Evolutionary conservation across 148 eudicot species (phyloP).

Genomic region (Amaranthus hypochondriacus): DNA sequence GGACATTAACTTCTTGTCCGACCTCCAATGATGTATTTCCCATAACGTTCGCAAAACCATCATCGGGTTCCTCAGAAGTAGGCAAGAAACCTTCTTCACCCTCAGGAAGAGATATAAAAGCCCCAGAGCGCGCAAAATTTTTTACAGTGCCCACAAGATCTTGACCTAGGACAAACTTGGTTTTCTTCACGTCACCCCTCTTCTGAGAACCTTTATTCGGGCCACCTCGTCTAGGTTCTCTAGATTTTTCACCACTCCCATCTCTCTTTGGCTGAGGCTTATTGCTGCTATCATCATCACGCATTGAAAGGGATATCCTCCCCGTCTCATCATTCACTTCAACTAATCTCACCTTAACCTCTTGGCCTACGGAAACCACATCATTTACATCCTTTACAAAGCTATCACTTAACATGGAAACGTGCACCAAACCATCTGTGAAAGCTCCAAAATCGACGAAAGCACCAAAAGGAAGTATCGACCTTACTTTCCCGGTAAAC

Average conservation of each 20-base stretch:
- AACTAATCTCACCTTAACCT: conserved; percentile 79
- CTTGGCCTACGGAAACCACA: conserved; percentile 80
- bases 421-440: conserved; percentile 91
- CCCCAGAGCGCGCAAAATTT: conserved; percentile 63
- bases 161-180: conserved; percentile 74
- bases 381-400: conserved; percentile 80
- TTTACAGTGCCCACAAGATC: conserved; percentile 85
- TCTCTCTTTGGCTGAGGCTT: conserved; percentile 44
- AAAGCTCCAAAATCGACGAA: conserved; percentile 97
- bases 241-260: conserved; percentile 34
- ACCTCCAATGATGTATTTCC: conserved; percentile 64
- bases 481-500: conserved; percentile 78
- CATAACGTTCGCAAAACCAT: conserved; percentile 54
- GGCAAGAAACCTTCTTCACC: conserved; percentile 95
- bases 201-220: conserved; percentile 34
- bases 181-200: conserved; percentile 44
- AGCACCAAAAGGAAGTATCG: conserved; percentile 94
- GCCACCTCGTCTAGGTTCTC: conserved; percentile 43
- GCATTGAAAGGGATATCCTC: conserved; percentile 90
- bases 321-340: conserved; percentile 68
- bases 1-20: conserved; percentile 83
- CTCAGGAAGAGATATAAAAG: conserved; percentile 81
- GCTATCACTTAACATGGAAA: conserved; percentile 67
- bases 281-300: conserved; percentile 47
- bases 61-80: conserved; percentile 65